Evolutionary conservation across 352 stramenopile species (phyloP).

Genomic region (Globisporangium paroecandrum): DNA sequence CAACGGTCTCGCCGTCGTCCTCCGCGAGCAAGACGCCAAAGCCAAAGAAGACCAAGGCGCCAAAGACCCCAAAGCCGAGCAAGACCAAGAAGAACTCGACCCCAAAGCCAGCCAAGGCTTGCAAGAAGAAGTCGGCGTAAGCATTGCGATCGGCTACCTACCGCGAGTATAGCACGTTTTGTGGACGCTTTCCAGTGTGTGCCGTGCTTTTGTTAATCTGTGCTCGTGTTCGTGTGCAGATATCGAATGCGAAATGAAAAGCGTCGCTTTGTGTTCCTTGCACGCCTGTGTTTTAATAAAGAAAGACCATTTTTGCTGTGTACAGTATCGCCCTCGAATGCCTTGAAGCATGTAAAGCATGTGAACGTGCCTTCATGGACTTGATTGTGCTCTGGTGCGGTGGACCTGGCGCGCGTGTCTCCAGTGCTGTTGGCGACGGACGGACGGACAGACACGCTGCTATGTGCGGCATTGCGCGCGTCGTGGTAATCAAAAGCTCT

Average conservation of each 20-base stretch:
- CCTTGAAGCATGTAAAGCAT: neutral
- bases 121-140: conserved; percentile 7
- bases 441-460: neutral
- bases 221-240: neutral
- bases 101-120: neutral
- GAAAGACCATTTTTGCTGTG: neutral
- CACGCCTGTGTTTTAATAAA: neutral
- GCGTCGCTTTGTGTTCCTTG: neutral
- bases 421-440: neutral
- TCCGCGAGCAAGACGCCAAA: conserved; percentile 12
- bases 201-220: neutral
- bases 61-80: conserved; percentile 10
- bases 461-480: neutral
- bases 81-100: conserved; percentile 20
- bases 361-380: too few relatives aligned
- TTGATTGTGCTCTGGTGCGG: neutral
- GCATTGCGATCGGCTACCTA: neutral
- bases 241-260: neutral
- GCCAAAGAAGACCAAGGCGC: conserved; percentile 12
- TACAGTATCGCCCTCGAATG: neutral
- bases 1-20: conserved; percentile 7
- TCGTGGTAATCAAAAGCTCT: neutral
- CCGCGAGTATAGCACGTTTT: neutral
- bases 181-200: neutral
- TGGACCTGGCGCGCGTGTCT: neutral